Conservation (phyloP, 306 rosid species). For the Astragalus glycyphyllos region DNA sequence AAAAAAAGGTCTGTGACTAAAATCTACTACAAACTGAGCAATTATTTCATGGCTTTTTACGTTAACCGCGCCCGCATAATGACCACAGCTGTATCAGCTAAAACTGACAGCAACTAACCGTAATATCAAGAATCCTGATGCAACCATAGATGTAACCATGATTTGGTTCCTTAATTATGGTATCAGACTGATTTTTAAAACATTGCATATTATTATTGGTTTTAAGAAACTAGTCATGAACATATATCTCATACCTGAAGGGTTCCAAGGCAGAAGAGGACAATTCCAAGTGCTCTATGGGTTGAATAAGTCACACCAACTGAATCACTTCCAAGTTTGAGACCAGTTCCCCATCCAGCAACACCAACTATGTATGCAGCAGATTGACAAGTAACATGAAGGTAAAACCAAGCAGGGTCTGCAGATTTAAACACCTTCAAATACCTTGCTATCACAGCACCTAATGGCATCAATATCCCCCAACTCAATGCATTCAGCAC, state of each 20-base stretch:
- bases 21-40: no score
- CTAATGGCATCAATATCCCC: constrained; percentile 81
- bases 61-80: no score
- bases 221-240: constrained; percentile 7
- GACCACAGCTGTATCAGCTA: no score
- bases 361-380: constrained; percentile 87
- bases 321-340: constrained; percentile 82
- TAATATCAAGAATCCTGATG: no score
- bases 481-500: constrained; percentile 75
- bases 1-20: no score
- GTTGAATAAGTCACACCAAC: constrained; percentile 43
- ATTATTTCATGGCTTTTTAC: no score
- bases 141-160: no score
- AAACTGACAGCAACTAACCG: no score
- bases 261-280: constrained; percentile 82
- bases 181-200: no score
- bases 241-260: constrained; percentile 67
- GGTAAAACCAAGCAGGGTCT: constrained; percentile 98
- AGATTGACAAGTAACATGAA: constrained; percentile 84
- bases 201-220: background rate
- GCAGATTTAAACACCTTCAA: constrained; percentile 79
- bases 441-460: constrained; percentile 82
- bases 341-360: constrained; percentile 97
- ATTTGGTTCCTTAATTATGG: no score
- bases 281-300: constrained; percentile 74